phyloP scores from a whole-genome alignment of 2,329 filamentous ascomycete genomes.

The Lecanosticta acicola region DNA sequence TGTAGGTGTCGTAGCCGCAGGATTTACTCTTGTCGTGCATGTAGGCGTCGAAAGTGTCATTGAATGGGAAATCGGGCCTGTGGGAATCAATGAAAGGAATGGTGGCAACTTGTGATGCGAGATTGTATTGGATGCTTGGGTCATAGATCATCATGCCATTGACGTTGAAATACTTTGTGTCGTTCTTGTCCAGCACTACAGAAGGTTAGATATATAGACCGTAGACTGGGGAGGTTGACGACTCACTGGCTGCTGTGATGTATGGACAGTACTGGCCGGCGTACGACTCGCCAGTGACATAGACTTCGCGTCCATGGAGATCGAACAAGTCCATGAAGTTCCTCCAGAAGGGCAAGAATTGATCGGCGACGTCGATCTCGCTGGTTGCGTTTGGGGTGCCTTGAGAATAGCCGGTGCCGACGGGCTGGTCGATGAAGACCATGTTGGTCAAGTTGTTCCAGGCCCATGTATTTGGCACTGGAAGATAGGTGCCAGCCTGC shows the following conservation, averaged over 20 bases:
- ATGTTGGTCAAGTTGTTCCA: conserved; percentile 66
- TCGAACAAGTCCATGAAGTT: conserved; percentile 49
- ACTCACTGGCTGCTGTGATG: conserved; percentile 26
- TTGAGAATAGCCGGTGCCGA: conserved; percentile 43
- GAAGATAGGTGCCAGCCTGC: conserved; percentile 38
- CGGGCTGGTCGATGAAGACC: conserved; percentile 58
- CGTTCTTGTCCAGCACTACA: conserved; percentile 27
- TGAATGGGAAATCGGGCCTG: conserved; percentile 38
- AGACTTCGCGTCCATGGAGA: conserved; percentile 47
- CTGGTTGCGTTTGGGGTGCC: conserved; percentile 39
- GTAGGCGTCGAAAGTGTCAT: conserved; percentile 37
- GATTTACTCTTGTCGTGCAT: conserved; percentile 31
- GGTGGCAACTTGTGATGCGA: conserved; percentile 6
- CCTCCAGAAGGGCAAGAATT: conserved; percentile 44
- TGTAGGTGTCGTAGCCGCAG: conserved; percentile 37
- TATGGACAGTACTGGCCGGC: conserved; percentile 32
- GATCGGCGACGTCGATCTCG: conserved; percentile 37
- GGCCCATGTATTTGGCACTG: conserved; percentile 41
- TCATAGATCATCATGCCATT: conserved; percentile 32
- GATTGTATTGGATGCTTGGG: conserved; percentile 33
- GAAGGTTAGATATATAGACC: too few species aligned
- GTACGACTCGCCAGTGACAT: conserved; percentile 27
- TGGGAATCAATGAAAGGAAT: conserved; percentile 9
- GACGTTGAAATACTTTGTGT: conserved; percentile 33
- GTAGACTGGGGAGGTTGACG: too few species aligned